Percentiles rank a stretch among this genome's conserved stretches.
Conservation (phyloP, 2,329 filamentous ascomycete genomes). For the Coleophoma cylindrospora region DNA sequence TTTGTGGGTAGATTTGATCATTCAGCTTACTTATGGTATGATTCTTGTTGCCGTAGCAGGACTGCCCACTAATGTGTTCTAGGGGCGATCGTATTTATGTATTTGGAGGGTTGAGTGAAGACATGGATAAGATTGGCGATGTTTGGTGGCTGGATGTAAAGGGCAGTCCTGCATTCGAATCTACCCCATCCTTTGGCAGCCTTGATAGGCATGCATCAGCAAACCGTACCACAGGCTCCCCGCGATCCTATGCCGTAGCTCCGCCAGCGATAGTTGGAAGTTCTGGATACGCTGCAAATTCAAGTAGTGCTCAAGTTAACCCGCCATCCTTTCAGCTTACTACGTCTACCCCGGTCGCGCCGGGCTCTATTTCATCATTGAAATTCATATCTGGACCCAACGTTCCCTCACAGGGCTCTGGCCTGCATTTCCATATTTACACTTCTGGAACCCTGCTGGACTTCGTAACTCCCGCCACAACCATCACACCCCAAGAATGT, state of each 20-base stretch:
- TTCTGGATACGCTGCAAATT: slow-evolving; percentile 64
- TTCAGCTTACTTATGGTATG: slow-evolving; percentile 80
- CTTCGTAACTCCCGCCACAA: slow-evolving; percentile 87
- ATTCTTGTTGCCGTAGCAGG: slow-evolving; percentile 11
- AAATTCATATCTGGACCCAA: slow-evolving; percentile 86
- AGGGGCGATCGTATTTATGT: slow-evolving; percentile 85
- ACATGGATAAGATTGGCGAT: slow-evolving; percentile 95
- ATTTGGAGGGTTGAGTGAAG: slow-evolving; percentile 88
- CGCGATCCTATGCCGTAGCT: slow-evolving; percentile 46
- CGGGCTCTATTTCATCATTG: slow-evolving; percentile 82
- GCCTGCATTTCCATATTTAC: slow-evolving; percentile 93
- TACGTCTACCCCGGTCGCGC: slow-evolving; percentile 76
- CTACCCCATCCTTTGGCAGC: slow-evolving; percentile 54
- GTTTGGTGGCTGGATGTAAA: slow-evolving; percentile 97
- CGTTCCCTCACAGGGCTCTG: slow-evolving; percentile 82
- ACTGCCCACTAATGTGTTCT: slow-evolving; percentile 14
- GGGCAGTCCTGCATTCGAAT: slow-evolving; percentile 79
- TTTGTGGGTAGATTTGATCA: slow-evolving; percentile 96
- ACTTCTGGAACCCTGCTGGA: slow-evolving; percentile 90
- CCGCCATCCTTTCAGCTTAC: slow-evolving; percentile 62
- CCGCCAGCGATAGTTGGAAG: slow-evolving; percentile 48
- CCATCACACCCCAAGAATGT: slow-evolving; percentile 81
- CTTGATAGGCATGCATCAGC: slow-evolving; percentile 32
- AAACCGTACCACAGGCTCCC: slow-evolving; percentile 37
- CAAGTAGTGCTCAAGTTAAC: slow-evolving; percentile 61